These are phyloP conservation scores for Dioscorea zingiberensis DNA, from an alignment of 106 monocot species.

Conservation along the genomic window DNA sequence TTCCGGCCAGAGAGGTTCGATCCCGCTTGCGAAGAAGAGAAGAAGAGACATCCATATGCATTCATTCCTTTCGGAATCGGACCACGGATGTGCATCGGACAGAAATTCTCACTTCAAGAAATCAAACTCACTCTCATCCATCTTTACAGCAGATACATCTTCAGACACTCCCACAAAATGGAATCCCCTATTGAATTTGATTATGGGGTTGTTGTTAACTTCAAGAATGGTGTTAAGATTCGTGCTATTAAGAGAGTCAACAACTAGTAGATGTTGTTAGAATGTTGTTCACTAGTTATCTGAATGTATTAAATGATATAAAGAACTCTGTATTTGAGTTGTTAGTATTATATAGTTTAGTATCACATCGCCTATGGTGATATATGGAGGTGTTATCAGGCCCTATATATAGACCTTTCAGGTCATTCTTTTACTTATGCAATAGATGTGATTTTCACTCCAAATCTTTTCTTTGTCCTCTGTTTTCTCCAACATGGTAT, in stretches of 20 bases:
- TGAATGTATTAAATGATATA: too few relatives aligned
- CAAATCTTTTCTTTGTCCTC: too few relatives aligned
- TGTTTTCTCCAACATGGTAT: too few relatives aligned
- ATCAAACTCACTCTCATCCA: constrained; percentile 67
- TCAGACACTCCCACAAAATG: constrained; percentile 61
- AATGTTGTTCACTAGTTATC: too few relatives aligned
- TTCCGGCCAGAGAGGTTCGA: constrained; percentile 87
- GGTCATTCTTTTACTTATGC: too few relatives aligned
- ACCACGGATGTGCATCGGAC: constrained; percentile 80
- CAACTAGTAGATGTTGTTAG: too few relatives aligned
- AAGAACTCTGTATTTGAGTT: too few relatives aligned
- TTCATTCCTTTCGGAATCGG: constrained; percentile 86
- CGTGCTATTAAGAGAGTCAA: constrained; percentile 20
- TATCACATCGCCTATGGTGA: too few relatives aligned
- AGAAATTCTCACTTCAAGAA: constrained; percentile 69
- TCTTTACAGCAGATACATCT: constrained; percentile 47
- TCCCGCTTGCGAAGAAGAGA: constrained; percentile 50
- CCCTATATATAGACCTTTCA: too few relatives aligned
- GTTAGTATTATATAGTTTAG: too few relatives aligned
- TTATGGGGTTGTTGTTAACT: constrained; percentile 63
- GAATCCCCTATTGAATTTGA: constrained; percentile 61
- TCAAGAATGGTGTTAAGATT: constrained; percentile 68
- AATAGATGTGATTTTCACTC: too few relatives aligned
- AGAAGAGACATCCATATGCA: constrained; percentile 67
- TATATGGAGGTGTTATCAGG: too few relatives aligned